These are phyloP conservation scores for Nasturtium officinale DNA, from an alignment of 345 rosid genomes.

Conservation along the genomic window DNA sequence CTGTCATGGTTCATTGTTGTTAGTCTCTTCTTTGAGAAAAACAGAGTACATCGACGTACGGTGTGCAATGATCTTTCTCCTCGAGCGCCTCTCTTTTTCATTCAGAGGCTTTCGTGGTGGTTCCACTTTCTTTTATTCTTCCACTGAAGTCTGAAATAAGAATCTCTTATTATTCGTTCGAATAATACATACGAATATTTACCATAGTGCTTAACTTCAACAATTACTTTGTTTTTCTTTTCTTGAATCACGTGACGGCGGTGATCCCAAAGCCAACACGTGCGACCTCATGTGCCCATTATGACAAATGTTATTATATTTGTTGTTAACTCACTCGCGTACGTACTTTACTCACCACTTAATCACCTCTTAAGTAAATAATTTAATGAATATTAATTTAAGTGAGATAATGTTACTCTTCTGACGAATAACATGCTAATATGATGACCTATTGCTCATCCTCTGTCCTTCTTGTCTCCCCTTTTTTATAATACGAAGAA, in stretches of 20 bases:
- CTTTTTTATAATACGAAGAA: neutral
- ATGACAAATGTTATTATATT: slow-evolving; percentile 23
- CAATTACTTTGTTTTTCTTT: slow-evolving; percentile 7
- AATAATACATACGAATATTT: slow-evolving; percentile 33
- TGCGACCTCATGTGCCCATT: slow-evolving; percentile 47
- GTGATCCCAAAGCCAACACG: slow-evolving; percentile 45
- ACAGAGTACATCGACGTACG: slow-evolving; percentile 32
- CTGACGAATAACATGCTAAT: slow-evolving; percentile 43
- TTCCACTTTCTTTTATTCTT: slow-evolving; percentile 23
- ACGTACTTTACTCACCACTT: slow-evolving; percentile 28
- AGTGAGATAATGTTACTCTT: slow-evolving; percentile 33
- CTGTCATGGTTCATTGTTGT: slow-evolving; percentile 33
- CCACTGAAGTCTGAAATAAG: slow-evolving; percentile 9
- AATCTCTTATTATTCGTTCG: slow-evolving; percentile 30
- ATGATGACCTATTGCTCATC: slow-evolving; percentile 42
- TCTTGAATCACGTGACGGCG: slow-evolving; percentile 48
- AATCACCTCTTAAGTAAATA: slow-evolving; percentile 22
- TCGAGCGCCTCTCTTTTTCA: slow-evolving; percentile 10
- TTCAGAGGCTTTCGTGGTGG: slow-evolving; percentile 20
- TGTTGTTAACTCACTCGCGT: slow-evolving; percentile 23
- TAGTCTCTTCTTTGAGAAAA: neutral
- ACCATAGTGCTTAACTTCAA: slow-evolving; percentile 27
- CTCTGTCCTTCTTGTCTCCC: slow-evolving; percentile 42
- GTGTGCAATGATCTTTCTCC: slow-evolving; percentile 4
- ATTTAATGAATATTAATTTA: neutral